Conservation (phyloP, 495 filamentous ascomycete species). For the Xylaria bambusicola region DNA sequence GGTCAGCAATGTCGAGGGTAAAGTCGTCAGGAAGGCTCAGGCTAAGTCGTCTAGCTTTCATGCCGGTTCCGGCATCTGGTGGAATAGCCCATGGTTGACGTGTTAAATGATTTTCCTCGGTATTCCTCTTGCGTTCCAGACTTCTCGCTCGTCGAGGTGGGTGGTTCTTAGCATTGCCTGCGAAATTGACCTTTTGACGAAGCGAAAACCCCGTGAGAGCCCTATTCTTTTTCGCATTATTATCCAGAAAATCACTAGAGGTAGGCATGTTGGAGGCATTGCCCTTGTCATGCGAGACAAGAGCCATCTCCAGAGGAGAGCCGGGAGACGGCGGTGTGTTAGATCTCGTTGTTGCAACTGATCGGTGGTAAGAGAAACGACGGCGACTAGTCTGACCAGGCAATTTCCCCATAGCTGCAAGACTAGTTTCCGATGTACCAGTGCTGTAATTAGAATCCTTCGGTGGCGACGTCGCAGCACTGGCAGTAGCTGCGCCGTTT, state of each 20-base stretch:
- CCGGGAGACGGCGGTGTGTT: slow-evolving; percentile 55
- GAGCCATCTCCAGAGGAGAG: slow-evolving; percentile 42
- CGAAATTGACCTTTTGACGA: slow-evolving; percentile 39
- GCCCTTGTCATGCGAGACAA: slow-evolving; percentile 31
- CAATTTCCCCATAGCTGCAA: slow-evolving; percentile 22
- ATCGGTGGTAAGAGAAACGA: slow-evolving; percentile 50
- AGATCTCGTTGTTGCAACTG: slow-evolving; percentile 50
- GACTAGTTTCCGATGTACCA: slow-evolving; percentile 26
- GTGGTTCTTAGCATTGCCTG: slow-evolving; percentile 26
- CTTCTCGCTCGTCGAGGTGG: slow-evolving; percentile 31
- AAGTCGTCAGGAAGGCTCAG: slow-evolving; percentile 65
- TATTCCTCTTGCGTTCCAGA: slow-evolving; percentile 31
- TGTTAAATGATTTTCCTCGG: slow-evolving; percentile 28
- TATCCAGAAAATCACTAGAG: slow-evolving; percentile 41
- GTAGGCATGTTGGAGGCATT: slow-evolving; percentile 40
- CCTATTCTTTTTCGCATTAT: slow-evolving; percentile 45
- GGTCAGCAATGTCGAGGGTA: slow-evolving; percentile 61
- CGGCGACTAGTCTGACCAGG: slow-evolving; percentile 29
- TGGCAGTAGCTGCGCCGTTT: slow-evolving; percentile 1
- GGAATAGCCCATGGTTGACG: slow-evolving; percentile 53
- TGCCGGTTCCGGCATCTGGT: slow-evolving; percentile 61
- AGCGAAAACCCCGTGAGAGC: slow-evolving; percentile 51
- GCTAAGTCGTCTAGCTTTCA: slow-evolving; percentile 66
- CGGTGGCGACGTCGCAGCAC: slow-evolving; percentile 22
- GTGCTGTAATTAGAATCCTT: slow-evolving; percentile 24